phyloP scores from a whole-genome alignment of 768 basidiomycete species.

The Hypsizygus marmoreus region DNA sequence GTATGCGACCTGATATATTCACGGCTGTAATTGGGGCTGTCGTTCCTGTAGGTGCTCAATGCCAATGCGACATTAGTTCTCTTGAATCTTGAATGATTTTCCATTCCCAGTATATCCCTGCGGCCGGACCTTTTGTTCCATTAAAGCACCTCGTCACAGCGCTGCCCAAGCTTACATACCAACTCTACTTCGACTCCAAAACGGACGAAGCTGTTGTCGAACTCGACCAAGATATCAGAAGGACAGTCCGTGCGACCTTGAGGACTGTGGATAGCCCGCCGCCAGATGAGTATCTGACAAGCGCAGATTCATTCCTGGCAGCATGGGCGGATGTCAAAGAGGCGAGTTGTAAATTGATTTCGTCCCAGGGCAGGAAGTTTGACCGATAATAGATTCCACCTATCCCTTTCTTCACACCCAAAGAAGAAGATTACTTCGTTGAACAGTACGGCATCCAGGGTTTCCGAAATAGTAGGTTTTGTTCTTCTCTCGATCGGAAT shows the following conservation, averaged over 20 bases:
- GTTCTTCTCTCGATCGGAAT: not conserved
- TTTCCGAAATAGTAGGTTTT: slow-evolving; percentile 58
- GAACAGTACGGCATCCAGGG: slow-evolving; percentile 60
- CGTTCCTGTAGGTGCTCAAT: slow-evolving; percentile 52
- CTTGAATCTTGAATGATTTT: not conserved
- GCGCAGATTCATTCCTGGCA: slow-evolving; percentile 47
- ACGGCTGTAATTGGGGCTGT: slow-evolving; percentile 56
- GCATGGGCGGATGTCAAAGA: slow-evolving; percentile 52
- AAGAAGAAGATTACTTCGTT: slow-evolving; percentile 73
- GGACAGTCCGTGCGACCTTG: slow-evolving; percentile 58
- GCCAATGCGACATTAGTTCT: not conserved
- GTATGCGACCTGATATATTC: slow-evolving; percentile 67
- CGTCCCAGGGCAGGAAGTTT: no score
- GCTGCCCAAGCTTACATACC: slow-evolving; percentile 62
- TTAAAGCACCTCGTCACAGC: slow-evolving; percentile 36
- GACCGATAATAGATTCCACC: slow-evolving; percentile 52
- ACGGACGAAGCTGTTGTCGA: slow-evolving; percentile 52
- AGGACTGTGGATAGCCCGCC: slow-evolving; percentile 56
- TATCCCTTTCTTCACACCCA: slow-evolving; percentile 57
- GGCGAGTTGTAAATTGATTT: no score
- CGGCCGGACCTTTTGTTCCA: slow-evolving; percentile 48
- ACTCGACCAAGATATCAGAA: slow-evolving; percentile 55
- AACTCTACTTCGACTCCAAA: slow-evolving; percentile 58
- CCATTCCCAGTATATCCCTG: slow-evolving; percentile 58
- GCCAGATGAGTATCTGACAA: slow-evolving; percentile 55